phyloP scores from a whole-genome alignment of 352 stramenopile species.

The Globisporangium nunn region DNA sequence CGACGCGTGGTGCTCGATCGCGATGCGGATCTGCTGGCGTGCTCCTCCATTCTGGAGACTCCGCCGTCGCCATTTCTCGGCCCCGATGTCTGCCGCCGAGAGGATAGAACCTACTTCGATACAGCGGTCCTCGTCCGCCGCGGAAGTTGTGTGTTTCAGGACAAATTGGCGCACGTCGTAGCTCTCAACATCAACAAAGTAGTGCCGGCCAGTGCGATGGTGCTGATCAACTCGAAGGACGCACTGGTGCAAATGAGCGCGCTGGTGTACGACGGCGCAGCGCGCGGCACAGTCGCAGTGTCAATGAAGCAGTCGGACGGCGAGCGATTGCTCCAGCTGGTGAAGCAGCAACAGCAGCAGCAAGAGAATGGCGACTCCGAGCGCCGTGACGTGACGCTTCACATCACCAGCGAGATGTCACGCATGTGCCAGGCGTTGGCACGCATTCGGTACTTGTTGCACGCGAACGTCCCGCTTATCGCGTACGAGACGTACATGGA shows the following conservation, averaged over 20 bases:
- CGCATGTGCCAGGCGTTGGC: slow-evolving; percentile 14
- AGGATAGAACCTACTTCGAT: not conserved
- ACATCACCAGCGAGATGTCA: not conserved
- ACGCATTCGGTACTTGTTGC: slow-evolving; percentile 29
- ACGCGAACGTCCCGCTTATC: slow-evolving; percentile 21
- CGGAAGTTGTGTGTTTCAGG: slow-evolving; percentile 30
- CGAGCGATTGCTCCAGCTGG: slow-evolving; percentile 16
- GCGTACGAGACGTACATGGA: slow-evolving; percentile 28
- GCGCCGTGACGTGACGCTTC: not conserved
- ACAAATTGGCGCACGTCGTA: slow-evolving; percentile 17
- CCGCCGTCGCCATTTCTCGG: too few relatives aligned
- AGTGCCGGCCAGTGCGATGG: slow-evolving; percentile 11
- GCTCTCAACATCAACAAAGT: not conserved
- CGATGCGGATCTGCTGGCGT: slow-evolving; percentile 16
- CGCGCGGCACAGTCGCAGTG: slow-evolving; percentile 9
- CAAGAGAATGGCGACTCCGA: not conserved
- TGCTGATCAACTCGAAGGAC: slow-evolving; percentile 37
- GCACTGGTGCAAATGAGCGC: slow-evolving; percentile 18
- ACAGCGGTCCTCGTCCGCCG: slow-evolving; percentile 24
- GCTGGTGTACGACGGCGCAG: slow-evolving; percentile 11
- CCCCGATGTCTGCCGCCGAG: too few relatives aligned
- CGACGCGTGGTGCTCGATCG: slow-evolving; percentile 12
- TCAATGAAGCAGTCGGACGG: slow-evolving; percentile 22
- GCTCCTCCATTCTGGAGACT: slow-evolving; percentile 3
- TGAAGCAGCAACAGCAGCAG: not conserved